Conservation (phyloP, 306 rosid genomes). For the Cicer chorassanicum region DNA sequence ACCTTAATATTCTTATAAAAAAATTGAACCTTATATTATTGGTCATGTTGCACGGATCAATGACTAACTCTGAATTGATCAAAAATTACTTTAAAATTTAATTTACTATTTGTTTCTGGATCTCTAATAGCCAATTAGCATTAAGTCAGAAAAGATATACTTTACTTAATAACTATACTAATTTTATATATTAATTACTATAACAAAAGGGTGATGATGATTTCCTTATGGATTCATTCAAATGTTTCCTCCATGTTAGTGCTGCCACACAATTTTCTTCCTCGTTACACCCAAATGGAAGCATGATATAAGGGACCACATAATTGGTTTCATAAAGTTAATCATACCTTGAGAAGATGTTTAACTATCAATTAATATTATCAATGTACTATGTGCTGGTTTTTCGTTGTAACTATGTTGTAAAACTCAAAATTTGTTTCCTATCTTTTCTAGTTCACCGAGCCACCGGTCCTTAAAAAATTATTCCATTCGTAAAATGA, state of each 20-base stretch:
- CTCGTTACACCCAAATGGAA: conserved; percentile 67
- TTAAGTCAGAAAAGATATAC: conserved; percentile 47
- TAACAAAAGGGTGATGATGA: conserved; percentile 61
- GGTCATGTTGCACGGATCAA: no score
- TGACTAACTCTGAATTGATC: conserved; percentile 21
- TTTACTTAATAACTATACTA: conserved; percentile 51
- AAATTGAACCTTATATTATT: no score
- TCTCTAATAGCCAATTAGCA: conserved; percentile 56
- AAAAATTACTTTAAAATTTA: conserved; percentile 45
- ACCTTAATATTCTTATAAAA: no score
- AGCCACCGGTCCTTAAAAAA: conserved; percentile 36
- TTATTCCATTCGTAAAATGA: no score
- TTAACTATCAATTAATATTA: conserved; percentile 50
- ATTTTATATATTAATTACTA: conserved; percentile 42
- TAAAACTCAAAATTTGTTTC: conserved; percentile 30
- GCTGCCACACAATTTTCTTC: conserved; percentile 60
- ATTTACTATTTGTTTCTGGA: conserved; percentile 42
- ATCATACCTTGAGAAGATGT: conserved; percentile 52
- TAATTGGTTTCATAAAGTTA: conserved; percentile 68
- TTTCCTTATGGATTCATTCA: conserved; percentile 57
- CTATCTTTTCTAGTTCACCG: conserved; percentile 45
- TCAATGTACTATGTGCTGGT: conserved; percentile 48
- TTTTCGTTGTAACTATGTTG: conserved; percentile 40
- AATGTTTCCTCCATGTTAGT: conserved; percentile 63
- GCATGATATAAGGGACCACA: conserved; percentile 80